Base-by-base conservation (phyloP, 2,329 filamentous ascomycete genomes). In the Cladosporium velox region DNA sequence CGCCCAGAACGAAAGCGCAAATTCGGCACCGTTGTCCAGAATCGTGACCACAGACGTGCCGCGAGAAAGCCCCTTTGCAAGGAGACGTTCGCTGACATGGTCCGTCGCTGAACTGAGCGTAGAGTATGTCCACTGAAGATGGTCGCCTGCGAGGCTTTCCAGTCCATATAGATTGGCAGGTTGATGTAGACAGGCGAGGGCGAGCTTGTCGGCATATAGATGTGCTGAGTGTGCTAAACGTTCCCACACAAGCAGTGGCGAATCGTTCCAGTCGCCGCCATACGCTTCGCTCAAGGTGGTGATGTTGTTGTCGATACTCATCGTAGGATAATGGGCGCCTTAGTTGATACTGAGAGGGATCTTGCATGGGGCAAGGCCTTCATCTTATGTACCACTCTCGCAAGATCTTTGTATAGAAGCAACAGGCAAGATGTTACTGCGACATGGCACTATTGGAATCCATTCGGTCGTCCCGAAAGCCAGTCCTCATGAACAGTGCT, bases 11-110 rank as follows among this genome's bases (percentile, higher is more conserved):
- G 57, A 38, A 21, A 66, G 41, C 4, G 52, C 64, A 12, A 54
- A 67, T 52, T 67, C 64, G 21, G 57, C 55, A 41, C 64, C 41
- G 49, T 64, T 66, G 52, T n/a, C 18, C 24, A 67, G 34, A 32
- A 59, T 64, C 4, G 64, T 66, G 15, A 35, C 52, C 5, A 57
- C 32, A 18, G 28, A n/a, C 14, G 52, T 32, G 15, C 32, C 32
- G 52, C 26, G 32, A 18, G 52, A n/a, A 2, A 57, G 14, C 4
- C 52, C 52, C 7, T 57, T 11, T 35, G 14, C 26, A 5, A n/a
- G 28, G 15, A 57, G 28, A 10, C 52, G 3, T n/a, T 18, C 14
- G 28, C 52, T 57, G 28, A 57, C 15, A 21, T 10, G n/a, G 15
- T 57, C 26, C 5, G 52, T 12, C 3, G 52, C 30, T 10, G 52